Percentiles rank a stretch among this genome's conserved stretches.
These are phyloP conservation scores for Plasmodium chabaudi DNA, from an alignment of 169 alveolate genomes.

Conservation along the genomic window DNA sequence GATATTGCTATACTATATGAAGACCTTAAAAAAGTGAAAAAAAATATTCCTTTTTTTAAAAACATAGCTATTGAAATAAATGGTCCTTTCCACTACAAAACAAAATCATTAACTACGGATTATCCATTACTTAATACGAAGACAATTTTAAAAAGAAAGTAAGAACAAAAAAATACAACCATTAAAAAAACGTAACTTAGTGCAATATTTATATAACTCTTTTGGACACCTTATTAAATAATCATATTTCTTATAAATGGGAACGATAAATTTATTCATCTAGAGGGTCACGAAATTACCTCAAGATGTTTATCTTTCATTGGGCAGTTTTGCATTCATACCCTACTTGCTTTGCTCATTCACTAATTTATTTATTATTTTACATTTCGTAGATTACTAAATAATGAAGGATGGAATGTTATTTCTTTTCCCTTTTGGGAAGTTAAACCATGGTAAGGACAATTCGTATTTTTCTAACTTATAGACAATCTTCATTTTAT, in stretches of 20 bases:
- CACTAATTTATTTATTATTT: constrained; percentile 10
- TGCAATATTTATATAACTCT: no score
- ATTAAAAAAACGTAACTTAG: background rate
- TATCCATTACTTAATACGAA: constrained; percentile 46
- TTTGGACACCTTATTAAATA: no score
- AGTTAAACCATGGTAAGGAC: constrained; percentile 68
- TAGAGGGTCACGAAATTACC: no score
- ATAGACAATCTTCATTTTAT: no score
- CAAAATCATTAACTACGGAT: constrained; percentile 23
- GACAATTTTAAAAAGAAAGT: constrained; percentile 63
- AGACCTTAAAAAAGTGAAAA: constrained; percentile 26
- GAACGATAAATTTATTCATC: no score
- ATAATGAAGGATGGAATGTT: constrained; percentile 58
- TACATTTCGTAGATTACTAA: constrained; percentile 22
- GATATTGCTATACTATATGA: constrained; percentile 69
- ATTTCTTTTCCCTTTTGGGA: constrained; percentile 77
- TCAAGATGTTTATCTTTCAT: no score
- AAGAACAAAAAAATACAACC: background rate
- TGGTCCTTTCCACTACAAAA: constrained; percentile 76
- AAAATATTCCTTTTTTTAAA: constrained; percentile 2
- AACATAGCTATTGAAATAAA: constrained; percentile 69
- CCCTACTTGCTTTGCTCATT: no score
- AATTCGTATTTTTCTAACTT: no score
- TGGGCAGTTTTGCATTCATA: no score
- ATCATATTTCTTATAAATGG: no score